Conservation (phyloP, 2,329 filamentous ascomycete species). For the Immersiporthe knoxdaviesiana region DNA sequence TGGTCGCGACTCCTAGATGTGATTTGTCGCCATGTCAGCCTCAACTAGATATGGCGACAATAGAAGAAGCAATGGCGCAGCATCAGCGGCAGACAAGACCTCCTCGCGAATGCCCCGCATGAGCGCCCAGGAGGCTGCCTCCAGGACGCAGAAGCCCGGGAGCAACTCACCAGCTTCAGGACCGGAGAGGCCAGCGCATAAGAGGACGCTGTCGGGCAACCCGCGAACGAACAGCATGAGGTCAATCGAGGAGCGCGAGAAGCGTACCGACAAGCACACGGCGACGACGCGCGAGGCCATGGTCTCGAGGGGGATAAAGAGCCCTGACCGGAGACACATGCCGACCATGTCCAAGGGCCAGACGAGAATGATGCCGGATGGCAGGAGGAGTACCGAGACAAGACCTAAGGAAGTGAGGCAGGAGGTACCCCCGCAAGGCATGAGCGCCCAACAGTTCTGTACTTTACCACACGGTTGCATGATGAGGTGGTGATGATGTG, state of each 20-base stretch:
- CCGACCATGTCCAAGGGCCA: conserved; percentile 42
- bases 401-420: conserved; percentile 49
- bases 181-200: conserved; percentile 46
- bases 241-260: conserved; percentile 56
- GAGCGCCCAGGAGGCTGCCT: conserved; percentile 39
- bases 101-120: conserved; percentile 32
- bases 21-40: conserved; percentile 35
- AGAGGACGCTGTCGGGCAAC: conserved; percentile 61
- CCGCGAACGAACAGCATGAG: conserved; percentile 53
- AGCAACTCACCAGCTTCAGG: conserved; percentile 22
- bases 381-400: conserved; percentile 48
- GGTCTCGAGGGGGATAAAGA: conserved; percentile 61
- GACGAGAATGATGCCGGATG: conserved; percentile 39
- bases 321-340: conserved; percentile 53
- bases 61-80: conserved; percentile 32
- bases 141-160: conserved; percentile 42
- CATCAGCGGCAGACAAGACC: conserved; percentile 26
- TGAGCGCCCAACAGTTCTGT: conserved; percentile 30
- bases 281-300: conserved; percentile 67
- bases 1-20: conserved; percentile 33
- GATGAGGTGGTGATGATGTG: background rate
- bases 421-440: conserved; percentile 56
- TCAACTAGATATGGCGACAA: conserved; percentile 35
- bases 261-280: conserved; percentile 59
- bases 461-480: background rate